Percentiles rank a stretch among this genome's conserved stretches.
Conservation (phyloP, 1,139 yeast genomes). For the Suhomyces bokatorum region DNA sequence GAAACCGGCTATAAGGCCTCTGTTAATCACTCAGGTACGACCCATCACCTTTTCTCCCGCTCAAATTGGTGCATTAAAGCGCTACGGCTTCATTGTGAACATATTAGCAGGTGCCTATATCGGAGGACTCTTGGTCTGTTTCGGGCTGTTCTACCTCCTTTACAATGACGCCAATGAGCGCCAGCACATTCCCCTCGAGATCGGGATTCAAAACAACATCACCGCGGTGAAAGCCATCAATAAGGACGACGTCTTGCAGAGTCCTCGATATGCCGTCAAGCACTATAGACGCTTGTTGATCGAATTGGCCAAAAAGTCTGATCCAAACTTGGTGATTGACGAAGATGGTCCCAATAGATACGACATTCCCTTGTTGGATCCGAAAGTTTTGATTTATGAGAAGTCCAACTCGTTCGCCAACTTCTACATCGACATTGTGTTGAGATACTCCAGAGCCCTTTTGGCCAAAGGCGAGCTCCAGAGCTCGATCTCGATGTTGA, state of each 20-base stretch:
- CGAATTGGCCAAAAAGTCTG: slow-evolving; percentile 35
- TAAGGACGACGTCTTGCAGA: slow-evolving; percentile 46
- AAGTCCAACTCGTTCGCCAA: slow-evolving; percentile 40
- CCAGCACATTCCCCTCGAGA: slow-evolving; percentile 45
- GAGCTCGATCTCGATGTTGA: slow-evolving; percentile 31
- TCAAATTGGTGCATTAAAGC: slow-evolving; percentile 27
- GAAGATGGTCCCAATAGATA: slow-evolving; percentile 28
- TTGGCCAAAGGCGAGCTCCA: slow-evolving; percentile 44
- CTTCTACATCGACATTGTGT: slow-evolving; percentile 47
- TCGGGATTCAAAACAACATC: slow-evolving; percentile 34
- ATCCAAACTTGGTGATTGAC: slow-evolving; percentile 28
- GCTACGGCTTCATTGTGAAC: slow-evolving; percentile 38
- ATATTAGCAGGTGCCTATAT: slow-evolving; percentile 46
- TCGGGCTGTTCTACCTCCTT: slow-evolving; percentile 41
- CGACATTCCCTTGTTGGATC: slow-evolving; percentile 36
- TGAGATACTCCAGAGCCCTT: slow-evolving; percentile 44
- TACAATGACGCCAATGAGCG: slow-evolving; percentile 44
- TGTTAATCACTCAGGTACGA: slow-evolving; percentile 1
- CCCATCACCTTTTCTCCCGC: slow-evolving; percentile 13
- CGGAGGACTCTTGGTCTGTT: slow-evolving; percentile 42
- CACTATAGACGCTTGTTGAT: slow-evolving; percentile 44
- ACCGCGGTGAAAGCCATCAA: slow-evolving; percentile 46
- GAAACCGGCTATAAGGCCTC: neutral
- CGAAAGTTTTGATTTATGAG: slow-evolving; percentile 31
- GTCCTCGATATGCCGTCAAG: slow-evolving; percentile 47